Percentiles rank a stretch among this genome's conserved stretches.
phyloP scores from a whole-genome alignment of 2,329 filamentous ascomycete genomes.

The Cercospora zeina region DNA sequence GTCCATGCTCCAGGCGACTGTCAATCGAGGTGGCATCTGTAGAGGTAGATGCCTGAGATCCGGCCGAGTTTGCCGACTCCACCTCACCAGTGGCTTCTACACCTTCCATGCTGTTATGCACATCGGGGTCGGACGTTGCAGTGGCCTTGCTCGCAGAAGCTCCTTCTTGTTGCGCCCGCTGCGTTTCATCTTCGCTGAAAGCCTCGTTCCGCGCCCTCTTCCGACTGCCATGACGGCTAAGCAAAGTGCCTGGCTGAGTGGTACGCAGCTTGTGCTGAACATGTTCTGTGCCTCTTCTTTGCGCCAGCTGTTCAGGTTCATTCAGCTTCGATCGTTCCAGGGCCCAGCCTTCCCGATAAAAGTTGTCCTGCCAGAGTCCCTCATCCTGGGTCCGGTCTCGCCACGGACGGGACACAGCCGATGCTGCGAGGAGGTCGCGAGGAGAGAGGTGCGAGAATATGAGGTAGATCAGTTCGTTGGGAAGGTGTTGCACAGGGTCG shows the following conservation, averaged over 20 bases:
- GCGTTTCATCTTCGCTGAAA: conserved; percentile 37
- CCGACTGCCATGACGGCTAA: conserved; percentile 32
- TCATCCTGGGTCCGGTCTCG: conserved; percentile 77
- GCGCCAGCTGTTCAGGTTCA: conserved; percentile 26
- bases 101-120: conserved; percentile 26
- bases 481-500: conserved; percentile 82
- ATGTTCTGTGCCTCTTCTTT: conserved; percentile 20
- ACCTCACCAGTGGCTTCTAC: conserved; percentile 20
- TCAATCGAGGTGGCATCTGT: conserved; percentile 9
- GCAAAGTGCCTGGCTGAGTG: conserved; percentile 58
- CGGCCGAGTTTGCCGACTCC: neutral
- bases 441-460: conserved; percentile 85
- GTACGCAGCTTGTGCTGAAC: conserved; percentile 54
- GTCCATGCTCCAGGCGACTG: neutral
- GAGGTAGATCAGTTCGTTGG: conserved; percentile 85
- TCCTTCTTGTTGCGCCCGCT: neutral
- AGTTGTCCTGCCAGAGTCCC: conserved; percentile 81
- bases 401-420: conserved; percentile 78
- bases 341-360: conserved; percentile 79
- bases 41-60: neutral
- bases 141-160: neutral
- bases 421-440: conserved; percentile 74
- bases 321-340: conserved; percentile 36
- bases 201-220: conserved; percentile 39
- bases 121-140: neutral